phyloP scores from a whole-genome alignment of 2,329 filamentous ascomycete species.

The Chrysosporium keratinophilum region DNA sequence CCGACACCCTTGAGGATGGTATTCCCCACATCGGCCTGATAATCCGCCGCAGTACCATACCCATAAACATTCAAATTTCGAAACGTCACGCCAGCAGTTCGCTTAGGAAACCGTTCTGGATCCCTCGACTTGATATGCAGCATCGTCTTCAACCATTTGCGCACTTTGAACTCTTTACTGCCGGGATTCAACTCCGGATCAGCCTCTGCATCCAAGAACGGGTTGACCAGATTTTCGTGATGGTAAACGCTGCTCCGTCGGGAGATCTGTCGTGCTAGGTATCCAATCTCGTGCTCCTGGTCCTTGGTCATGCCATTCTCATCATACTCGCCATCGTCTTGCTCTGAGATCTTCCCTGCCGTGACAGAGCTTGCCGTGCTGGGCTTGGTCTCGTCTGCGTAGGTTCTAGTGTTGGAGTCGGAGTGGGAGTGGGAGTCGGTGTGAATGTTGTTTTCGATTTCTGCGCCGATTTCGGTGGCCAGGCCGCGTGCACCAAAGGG shows the following conservation, averaged over 20 bases:
- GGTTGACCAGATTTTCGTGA: conserved; percentile 22
- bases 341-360: conserved; percentile 16
- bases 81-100: conserved; percentile 34
- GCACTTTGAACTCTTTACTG: conserved; percentile 37
- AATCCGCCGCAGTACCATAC: conserved; percentile 34
- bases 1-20: conserved; percentile 30
- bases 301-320: conserved; percentile 21
- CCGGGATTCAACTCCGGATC: conserved; percentile 38
- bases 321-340: conserved; percentile 1
- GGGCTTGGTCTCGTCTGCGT: conserved; percentile 12
- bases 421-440: conserved; percentile 1
- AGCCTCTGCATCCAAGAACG: conserved; percentile 27
- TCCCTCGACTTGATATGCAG: conserved; percentile 34
- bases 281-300: conserved; percentile 22
- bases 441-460: not conserved
- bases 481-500: conserved; percentile 1
- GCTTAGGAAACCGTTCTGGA: conserved; percentile 28
- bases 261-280: conserved; percentile 26
- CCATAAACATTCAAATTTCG: conserved; percentile 33
- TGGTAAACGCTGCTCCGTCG: conserved; percentile 18
- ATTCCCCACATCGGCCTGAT: conserved; percentile 37
- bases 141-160: conserved; percentile 40
- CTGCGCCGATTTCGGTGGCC: conserved; percentile 2
- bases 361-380: conserved; percentile 21
- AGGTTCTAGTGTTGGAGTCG: not conserved